Base-by-base conservation (phyloP, 2,329 filamentous ascomycete genomes). In the Trematosphaeria pertusa region DNA sequence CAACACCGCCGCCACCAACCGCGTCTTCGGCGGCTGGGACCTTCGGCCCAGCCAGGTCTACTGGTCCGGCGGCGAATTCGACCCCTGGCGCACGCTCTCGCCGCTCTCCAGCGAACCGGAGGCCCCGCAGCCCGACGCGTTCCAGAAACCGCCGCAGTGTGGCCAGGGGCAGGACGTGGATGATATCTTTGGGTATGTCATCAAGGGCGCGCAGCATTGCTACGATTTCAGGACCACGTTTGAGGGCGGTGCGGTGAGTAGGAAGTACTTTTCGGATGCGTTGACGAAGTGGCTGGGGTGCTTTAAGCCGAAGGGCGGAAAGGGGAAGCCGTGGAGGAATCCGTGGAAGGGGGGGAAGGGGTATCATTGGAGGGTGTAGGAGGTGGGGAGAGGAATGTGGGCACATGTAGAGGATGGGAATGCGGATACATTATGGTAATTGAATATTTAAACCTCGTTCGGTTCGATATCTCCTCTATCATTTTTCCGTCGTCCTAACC, bases 31-130 rank as follows among this genome's bases (percentile, higher is more conserved):
- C 18, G 80, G 80, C 41, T 82, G 79, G 79, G 56, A 61, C 31
- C 76, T 81, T 43, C 75, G 78, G 1, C 79, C 79, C 9, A 78
- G 76, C 8, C 81, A 81, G 48, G 70, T 73, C 1, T 81, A 77
- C 67, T 81, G 76, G 70, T 75, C 69, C 37, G 75, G 70, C 18
- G 78, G 78, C 4, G 73, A 81, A 43, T 80, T 75, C 51, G 79
- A 82, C 46, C 78, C 79, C 3, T 83, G 79, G 80, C 68, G 76
- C 15, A 74, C 76, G 0, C 62, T 81, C 2, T 76, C 73, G 0
- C 70, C 74, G 0, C 65, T 81, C 0, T 75, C 73, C 2, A 65
- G 56, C 0, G 74, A 78, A 28, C 12, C 24, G 24, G 31, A 74
- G 26, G 28, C 75, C 3, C 77, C 78, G 3, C 63, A 67, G 10